Evolutionary conservation across 441 rosid genomes (phyloP), one percentile per base, ranked within the genome.

Genomic region (Gossypium lobatum): DNA sequence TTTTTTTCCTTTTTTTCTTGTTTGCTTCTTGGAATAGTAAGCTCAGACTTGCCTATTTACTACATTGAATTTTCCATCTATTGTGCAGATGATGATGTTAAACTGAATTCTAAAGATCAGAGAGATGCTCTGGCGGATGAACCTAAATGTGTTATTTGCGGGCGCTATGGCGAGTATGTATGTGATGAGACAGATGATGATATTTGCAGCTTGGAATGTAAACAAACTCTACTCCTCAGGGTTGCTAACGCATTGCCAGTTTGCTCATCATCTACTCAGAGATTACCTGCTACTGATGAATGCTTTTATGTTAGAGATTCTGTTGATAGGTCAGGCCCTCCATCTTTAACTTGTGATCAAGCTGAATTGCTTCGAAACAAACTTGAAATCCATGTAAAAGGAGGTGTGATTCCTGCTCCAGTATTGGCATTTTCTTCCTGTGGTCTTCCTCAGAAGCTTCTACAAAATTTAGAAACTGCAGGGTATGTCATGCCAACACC

Each of bases 121-220:
- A 88, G 97, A 83, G 81, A 76, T n/a, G 89, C 94, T 79, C 77
- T 89, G 70, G 76, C 81, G 0, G 92, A 80, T 26, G 98, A 92
- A 72, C 97, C 95, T 50, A 80, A 68, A 76, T 94, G 98, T 80
- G 91, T 85, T 66, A 77, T 88, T 34, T 91, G 97, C 63, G 78
- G 93, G 60, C 91, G 90, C 71, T 92, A 92, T 79, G 98, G 98
- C 10, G 97, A 94, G 77, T 92, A 92, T 78, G 88, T 92, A 59
- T 91, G 97, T 73, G 91, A 89, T 78, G 79, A 88, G 82, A 94
- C 97, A 16, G 91, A 89, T 77, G 93, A 88, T 62, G 98, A 91
- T 83, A 64, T 94, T 75, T 92, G 97, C 83, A 91, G 95, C 80
- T 82, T 92, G 88, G 90, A 94, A 77, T 92, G 98, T 80, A 91